Evolutionary conservation across 2,329 filamentous ascomycete species (phyloP), one percentile per base, ranked within the genome.

Genomic region (Colletotrichum phormii): DNA sequence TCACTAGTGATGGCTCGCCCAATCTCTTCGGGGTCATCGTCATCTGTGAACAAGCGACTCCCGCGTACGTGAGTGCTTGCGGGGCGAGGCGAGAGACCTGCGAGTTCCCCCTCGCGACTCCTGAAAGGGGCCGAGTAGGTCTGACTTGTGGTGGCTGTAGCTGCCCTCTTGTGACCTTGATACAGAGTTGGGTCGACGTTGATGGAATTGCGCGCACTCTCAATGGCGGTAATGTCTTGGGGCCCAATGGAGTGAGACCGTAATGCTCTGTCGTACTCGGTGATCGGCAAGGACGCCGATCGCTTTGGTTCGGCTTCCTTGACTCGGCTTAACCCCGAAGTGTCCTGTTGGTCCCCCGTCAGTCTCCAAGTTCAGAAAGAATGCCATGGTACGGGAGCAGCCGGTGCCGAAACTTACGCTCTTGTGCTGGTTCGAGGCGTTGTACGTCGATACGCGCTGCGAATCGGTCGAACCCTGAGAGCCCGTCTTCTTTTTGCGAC

Each of bases 1-100:
- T 90, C 89, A 73, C 87, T 89, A 2, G 89, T 90, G 60, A 92
- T 88, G 59, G 90, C 90, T 22, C 88, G 86, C n/a, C 90, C 90
- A 71, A 92, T 91, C 69, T 88, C 86, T n/a, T 84, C 81, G 0
- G 87, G 84, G 70, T 88, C 84, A 1, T 87, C 83, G 15, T 83
- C 80, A 4, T 78, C 80, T 11, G 82, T 77, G 24, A 75, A 75
- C 63, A 81, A 76, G 29, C 81, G 82, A 57, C 82, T 86, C 26
- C 84, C 85, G 46, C 87, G 86, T 7, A 84, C 89, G 55, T 91
- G 89, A 7, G 85, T 86, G 76, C 89, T 92, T n/a, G 88, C 89
- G 24, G 90, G 90, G 49, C 90, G 85, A 0, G 90, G 90, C 2
- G 89, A 89, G 57, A 92, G 82, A 0, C 90, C 90, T 2, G 83